Evolutionary conservation across 129 eudicot species (phyloP).

Genomic region (Dittrichia graveolens): DNA sequence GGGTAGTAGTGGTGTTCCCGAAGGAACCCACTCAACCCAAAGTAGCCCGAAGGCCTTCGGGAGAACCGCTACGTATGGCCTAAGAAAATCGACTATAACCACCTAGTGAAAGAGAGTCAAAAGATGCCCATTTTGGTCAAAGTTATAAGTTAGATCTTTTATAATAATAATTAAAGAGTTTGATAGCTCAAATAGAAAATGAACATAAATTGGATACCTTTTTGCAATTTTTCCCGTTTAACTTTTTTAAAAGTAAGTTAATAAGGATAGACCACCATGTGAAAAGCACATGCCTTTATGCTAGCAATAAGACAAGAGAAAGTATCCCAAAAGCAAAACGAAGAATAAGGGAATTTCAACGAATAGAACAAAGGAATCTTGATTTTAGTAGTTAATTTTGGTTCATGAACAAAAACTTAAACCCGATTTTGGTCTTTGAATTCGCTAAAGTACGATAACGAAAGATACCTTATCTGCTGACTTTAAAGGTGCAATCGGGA

Average conservation of each 20-base stretch:
- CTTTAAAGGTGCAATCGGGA: slow-evolving; percentile 14
- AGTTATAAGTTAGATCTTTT: too few species aligned
- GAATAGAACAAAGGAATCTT: slow-evolving; percentile 26
- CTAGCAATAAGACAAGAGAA: slow-evolving; percentile 22
- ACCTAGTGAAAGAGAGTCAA: too few species aligned
- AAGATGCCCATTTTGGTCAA: too few species aligned
- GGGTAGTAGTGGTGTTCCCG: too few species aligned
- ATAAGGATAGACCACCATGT: slow-evolving; percentile 20
- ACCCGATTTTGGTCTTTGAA: slow-evolving; percentile 19
- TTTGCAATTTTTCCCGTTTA: too few species aligned
- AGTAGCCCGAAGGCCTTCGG: too few species aligned
- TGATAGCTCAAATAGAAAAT: too few species aligned
- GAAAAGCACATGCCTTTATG: slow-evolving; percentile 37
- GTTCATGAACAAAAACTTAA: slow-evolving; percentile 18
- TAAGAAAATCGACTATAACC: too few species aligned
- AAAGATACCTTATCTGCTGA: slow-evolving; percentile 31
- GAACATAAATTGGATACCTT: too few species aligned
- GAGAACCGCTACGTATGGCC: too few species aligned
- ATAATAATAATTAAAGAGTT: too few species aligned
- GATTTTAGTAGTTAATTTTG: not conserved
- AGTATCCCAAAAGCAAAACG: slow-evolving; percentile 24
- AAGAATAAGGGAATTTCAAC: slow-evolving; percentile 30
- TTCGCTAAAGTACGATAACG: slow-evolving; percentile 11
- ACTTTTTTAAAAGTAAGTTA: not conserved
- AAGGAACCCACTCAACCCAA: too few species aligned